phyloP scores from a whole-genome alignment of 2,329 filamentous ascomycete genomes.

The Trichoderma aggressivum region DNA sequence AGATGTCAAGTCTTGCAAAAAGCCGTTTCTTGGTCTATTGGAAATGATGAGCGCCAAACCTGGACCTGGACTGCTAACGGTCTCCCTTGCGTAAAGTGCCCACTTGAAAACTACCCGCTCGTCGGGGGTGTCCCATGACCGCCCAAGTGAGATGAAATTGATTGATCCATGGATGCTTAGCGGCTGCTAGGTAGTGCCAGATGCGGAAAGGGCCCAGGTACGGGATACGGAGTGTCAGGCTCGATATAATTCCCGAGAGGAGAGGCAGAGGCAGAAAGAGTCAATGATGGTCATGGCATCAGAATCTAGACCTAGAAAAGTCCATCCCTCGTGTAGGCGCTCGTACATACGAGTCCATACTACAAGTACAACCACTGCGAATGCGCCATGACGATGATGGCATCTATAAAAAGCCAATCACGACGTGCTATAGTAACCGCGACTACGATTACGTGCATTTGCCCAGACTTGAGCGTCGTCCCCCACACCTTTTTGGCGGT shows the following conservation, averaged over 20 bases:
- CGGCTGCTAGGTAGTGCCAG: neutral
- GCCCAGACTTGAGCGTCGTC: neutral
- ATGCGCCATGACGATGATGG: neutral
- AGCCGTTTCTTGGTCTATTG: neutral
- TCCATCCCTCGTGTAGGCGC: neutral
- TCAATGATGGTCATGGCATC: neutral
- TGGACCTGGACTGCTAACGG: neutral
- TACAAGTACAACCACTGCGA: neutral
- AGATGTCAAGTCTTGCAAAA: no score
- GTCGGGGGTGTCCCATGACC: conserved; percentile 13
- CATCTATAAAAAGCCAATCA: neutral
- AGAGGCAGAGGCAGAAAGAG: neutral
- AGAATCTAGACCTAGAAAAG: neutral
- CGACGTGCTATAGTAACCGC: neutral
- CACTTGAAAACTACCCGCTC: conserved; percentile 2
- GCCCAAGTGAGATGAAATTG: neutral
- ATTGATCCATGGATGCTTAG: neutral
- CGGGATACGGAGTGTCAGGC: neutral
- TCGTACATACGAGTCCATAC: no score
- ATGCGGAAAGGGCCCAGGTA: conserved; percentile 6
- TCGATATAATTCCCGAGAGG: conserved; percentile 12
- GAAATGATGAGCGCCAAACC: neutral
- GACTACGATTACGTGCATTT: neutral
- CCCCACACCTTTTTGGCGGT: neutral
- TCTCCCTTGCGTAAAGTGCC: neutral